A percentile compares a stretch with the other conserved stretches of the same genome.
Conservation (phyloP, 1,284 basidiomycete genomes). For the Ceratobasidium sp. region DNA sequence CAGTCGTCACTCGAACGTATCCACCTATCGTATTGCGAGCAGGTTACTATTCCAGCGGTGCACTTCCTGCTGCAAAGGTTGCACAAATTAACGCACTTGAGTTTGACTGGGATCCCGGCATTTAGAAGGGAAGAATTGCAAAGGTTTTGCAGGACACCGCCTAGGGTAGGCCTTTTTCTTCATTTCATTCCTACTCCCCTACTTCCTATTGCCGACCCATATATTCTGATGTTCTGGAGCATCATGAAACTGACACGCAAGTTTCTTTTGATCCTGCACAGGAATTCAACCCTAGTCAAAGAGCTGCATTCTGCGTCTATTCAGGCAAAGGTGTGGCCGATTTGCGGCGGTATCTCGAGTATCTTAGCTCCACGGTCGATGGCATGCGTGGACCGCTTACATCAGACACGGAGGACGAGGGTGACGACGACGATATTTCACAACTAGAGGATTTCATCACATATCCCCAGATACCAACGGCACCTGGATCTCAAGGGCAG, state of each 20-base stretch:
- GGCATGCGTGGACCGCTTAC: conserved; percentile 35
- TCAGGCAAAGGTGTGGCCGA: conserved; percentile 91
- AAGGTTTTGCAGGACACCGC: conserved; percentile 90
- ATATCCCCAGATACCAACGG: conserved; percentile 24
- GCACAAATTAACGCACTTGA: conserved; percentile 92
- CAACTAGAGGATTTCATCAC: conserved; percentile 45
- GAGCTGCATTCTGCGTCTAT: conserved; percentile 96
- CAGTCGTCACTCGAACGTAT: conserved; percentile 92
- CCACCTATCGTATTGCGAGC: conserved; percentile 97
- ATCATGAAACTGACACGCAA: conserved; percentile 7
- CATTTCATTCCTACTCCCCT: not conserved
- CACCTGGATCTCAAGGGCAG: not conserved
- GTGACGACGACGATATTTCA: conserved; percentile 40
- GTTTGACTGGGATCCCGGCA: conserved; percentile 94
- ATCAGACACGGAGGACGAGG: conserved; percentile 46
- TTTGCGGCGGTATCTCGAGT: conserved; percentile 78
- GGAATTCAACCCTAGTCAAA: conserved; percentile 94
- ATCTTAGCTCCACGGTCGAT: conserved; percentile 39
- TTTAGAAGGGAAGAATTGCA: conserved; percentile 91
- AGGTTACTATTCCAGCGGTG: conserved; percentile 91
- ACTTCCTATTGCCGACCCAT: not conserved
- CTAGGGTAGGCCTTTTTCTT: conserved; percentile 70
- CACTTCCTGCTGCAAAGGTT: conserved; percentile 91
- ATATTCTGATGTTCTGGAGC: conserved; percentile 2
- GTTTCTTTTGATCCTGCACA: conserved; percentile 55